These are phyloP conservation scores for Leucoagaricus sp. DNA, from an alignment of 1,284 basidiomycete species.

Conservation along the genomic window DNA sequence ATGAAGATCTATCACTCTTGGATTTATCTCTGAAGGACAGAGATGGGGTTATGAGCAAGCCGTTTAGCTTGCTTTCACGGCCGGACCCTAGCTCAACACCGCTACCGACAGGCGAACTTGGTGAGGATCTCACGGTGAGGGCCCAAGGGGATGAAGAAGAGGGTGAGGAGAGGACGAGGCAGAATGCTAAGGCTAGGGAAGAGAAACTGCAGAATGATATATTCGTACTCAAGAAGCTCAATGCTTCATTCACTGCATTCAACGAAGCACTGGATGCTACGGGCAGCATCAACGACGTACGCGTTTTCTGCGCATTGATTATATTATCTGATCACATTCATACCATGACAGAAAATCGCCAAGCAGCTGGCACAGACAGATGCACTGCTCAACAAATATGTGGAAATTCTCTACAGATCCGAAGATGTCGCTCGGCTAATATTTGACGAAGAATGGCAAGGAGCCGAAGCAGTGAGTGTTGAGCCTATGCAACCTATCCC, in stretches of 20 bases:
- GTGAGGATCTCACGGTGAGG: background rate
- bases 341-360: conserved; percentile 54
- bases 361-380: conserved; percentile 69
- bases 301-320: conserved; percentile 19
- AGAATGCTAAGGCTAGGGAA: conserved; percentile 52
- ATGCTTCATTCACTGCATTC: conserved; percentile 63
- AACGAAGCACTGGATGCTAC: conserved; percentile 64
- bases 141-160: conserved; percentile 6
- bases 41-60: conserved; percentile 27
- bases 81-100: conserved; percentile 22
- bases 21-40: conserved; percentile 56
- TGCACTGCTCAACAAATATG: conserved; percentile 70
- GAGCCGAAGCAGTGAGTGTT: conserved; percentile 61
- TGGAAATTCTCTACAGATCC: conserved; percentile 65
- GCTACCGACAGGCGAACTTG: conserved; percentile 14
- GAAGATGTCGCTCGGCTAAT: conserved; percentile 66
- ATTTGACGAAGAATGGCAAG: conserved; percentile 74
- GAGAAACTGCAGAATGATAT: conserved; percentile 74
- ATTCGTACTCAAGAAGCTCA: conserved; percentile 70
- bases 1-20: conserved; percentile 61
- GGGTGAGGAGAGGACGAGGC: conserved; percentile 12
- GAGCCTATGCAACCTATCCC: background rate
- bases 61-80: conserved; percentile 44
- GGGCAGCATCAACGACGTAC: conserved; percentile 66
- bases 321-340: background rate